These are phyloP conservation scores for Amanita rubescens DNA, from an alignment of 768 basidiomycete species.

Conservation along the genomic window DNA sequence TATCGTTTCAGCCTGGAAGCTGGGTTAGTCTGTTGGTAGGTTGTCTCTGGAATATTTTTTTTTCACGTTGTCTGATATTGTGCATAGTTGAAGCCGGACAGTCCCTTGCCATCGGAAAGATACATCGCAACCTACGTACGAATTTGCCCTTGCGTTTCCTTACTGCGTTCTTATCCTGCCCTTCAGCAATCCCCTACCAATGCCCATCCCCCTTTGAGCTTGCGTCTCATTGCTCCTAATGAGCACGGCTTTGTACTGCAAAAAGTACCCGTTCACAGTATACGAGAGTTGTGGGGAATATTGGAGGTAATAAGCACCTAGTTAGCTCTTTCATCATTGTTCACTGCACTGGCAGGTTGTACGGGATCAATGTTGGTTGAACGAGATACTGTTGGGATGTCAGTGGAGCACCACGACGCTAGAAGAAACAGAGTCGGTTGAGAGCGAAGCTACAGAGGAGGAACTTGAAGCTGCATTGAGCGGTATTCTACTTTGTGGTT, in stretches of 20 bases:
- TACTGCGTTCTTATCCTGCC: not conserved
- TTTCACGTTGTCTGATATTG: not conserved
- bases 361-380: conserved; percentile 79
- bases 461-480: conserved; percentile 59
- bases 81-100: conserved; percentile 46
- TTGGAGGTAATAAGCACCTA: conserved; percentile 44
- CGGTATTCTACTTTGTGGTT: conserved; percentile 32
- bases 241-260: conserved; percentile 75
- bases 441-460: conserved; percentile 26
- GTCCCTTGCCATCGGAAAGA: conserved; percentile 43
- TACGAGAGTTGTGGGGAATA: conserved; percentile 70
- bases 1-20: conserved; percentile 43
- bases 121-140: conserved; percentile 66
- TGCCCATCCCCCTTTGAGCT: conserved; percentile 61
- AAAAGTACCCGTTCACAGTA: conserved; percentile 59
- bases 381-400: conserved; percentile 55
- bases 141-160: conserved; percentile 7
- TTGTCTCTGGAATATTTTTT: not conserved
- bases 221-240: conserved; percentile 60
- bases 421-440: not conserved
- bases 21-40: conserved; percentile 64
- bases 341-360: conserved; percentile 44
- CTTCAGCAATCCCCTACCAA: conserved; percentile 56
- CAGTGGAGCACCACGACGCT: conserved; percentile 44
- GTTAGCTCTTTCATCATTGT: not conserved